These are phyloP conservation scores for Camptophora hylomeconis DNA, from an alignment of 2,329 filamentous ascomycete species.

Conservation along the genomic window DNA sequence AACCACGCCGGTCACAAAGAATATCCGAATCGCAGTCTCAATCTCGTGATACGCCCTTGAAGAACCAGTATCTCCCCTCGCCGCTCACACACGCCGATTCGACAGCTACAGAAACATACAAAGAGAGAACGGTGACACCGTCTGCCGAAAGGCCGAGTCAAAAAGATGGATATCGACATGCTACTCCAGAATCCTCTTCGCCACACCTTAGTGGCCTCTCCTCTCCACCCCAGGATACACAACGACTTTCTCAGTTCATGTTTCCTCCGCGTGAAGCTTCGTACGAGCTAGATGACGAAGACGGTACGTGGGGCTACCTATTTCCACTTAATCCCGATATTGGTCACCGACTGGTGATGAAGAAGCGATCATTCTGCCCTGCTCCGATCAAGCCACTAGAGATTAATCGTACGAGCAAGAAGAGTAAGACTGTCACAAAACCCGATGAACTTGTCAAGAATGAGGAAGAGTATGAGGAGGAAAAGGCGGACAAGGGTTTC, in stretches of 20 bases:
- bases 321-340: conserved; percentile 64
- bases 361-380: conserved; percentile 59
- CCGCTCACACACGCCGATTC: conserved; percentile 61
- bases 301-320: conserved; percentile 93
- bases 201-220: conserved; percentile 36
- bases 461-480: conserved; percentile 48
- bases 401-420: conserved; percentile 27
- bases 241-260: conserved; percentile 68
- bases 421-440: conserved; percentile 29
- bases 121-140: conserved; percentile 61
- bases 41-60: conserved; percentile 42
- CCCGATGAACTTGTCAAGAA: conserved; percentile 37
- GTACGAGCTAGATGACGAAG: conserved; percentile 73
- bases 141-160: conserved; percentile 48
- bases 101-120: conserved; percentile 45
- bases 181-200: conserved; percentile 32
- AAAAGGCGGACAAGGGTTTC: conserved; percentile 43
- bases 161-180: conserved; percentile 28
- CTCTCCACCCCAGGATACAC: conserved; percentile 63
- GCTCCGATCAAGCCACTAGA: conserved; percentile 34
- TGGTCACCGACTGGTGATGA: conserved; percentile 59
- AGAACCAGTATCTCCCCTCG: conserved; percentile 61
- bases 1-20: conserved; percentile 66
- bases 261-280: conserved; percentile 59
- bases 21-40: conserved; percentile 40